Evolutionary conservation across 306 rosid species (phyloP), one percentile per base, ranked within the genome.

Genomic region (Bauhinia variegata): DNA sequence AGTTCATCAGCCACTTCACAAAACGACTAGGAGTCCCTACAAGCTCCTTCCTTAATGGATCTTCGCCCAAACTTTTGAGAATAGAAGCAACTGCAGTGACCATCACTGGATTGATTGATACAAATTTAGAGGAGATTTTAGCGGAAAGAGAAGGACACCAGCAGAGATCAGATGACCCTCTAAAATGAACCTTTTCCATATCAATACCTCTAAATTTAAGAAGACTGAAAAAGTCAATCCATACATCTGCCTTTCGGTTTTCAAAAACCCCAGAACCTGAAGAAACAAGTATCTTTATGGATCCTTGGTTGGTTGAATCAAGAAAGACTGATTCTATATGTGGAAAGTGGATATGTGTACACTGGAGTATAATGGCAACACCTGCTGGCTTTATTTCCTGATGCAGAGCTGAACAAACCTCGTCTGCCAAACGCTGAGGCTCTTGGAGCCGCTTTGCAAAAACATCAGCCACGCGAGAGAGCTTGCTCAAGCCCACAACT

Each of bases 401-500:
- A 66, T 81, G 85, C 76, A 81, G 68, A 68, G 82, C 77, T 19
- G 68, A 52, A 28, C 85, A 81, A 0, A 77, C 66, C 68, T 81
- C 82, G 47, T 81, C 72, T 4, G 82, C 85, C 4, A 81, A 67
- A 47, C 71, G 82, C 49, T 86, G 87, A 37, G 99, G 99, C 48
- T 81, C 79, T 64, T 81, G 85, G 16, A 81, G 79, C 8, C 82
- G 71, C 64, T 48, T 88, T 73, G 68, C 82, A 54, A 81, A 81
- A 73, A 77, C 61, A 19, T 73, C 82, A 47, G 96, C 80, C 8
- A 83, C 97, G 28, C 99, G 89, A 54, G 95, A 86, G 58, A 90
- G 92, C 73, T 95, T 95, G 84, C 99, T 95, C 76, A 95, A 74
- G 59, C 99, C 96, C 0, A 95, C 87, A 57, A 95, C 97, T 67